Evolutionary conservation across 305 asterid genomes (phyloP).

Genomic region (Ruellia speciosa): DNA sequence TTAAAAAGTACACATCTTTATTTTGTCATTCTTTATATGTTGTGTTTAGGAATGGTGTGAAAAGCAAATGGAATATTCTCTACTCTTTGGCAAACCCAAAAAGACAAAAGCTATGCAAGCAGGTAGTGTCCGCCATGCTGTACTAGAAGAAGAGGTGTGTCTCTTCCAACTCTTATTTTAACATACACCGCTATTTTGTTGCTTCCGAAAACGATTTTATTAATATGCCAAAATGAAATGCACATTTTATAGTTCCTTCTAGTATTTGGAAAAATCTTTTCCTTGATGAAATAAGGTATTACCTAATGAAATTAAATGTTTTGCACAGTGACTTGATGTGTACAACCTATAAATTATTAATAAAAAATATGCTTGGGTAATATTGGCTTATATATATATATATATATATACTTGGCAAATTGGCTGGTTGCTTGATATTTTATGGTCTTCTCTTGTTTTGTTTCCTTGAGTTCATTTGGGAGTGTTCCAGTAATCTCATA

Average conservation of each 20-base stretch:
- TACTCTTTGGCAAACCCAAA: conserved; percentile 45
- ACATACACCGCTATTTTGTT: not conserved
- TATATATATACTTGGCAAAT: too few species aligned
- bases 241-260: not conserved
- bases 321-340: too few species aligned
- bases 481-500: not conserved
- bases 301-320: too few species aligned
- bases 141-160: conserved; percentile 74
- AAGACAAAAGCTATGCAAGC: conserved; percentile 68
- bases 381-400: too few species aligned
- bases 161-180: not conserved
- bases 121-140: conserved; percentile 67
- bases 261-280: not conserved
- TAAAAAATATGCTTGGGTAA: too few species aligned
- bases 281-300: too few species aligned
- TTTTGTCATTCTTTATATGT: too few species aligned
- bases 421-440: not conserved
- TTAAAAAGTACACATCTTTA: too few species aligned
- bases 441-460: not conserved
- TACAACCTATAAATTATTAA: too few species aligned
- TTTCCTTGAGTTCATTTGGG: too few species aligned
- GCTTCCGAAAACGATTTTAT: not conserved
- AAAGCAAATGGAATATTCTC: conserved; percentile 57
- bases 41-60: conserved; percentile 84
- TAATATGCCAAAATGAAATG: not conserved